Evolutionary conservation across 2,329 filamentous ascomycete genomes (phyloP).

Genomic region (Nigrospora oryzae): DNA sequence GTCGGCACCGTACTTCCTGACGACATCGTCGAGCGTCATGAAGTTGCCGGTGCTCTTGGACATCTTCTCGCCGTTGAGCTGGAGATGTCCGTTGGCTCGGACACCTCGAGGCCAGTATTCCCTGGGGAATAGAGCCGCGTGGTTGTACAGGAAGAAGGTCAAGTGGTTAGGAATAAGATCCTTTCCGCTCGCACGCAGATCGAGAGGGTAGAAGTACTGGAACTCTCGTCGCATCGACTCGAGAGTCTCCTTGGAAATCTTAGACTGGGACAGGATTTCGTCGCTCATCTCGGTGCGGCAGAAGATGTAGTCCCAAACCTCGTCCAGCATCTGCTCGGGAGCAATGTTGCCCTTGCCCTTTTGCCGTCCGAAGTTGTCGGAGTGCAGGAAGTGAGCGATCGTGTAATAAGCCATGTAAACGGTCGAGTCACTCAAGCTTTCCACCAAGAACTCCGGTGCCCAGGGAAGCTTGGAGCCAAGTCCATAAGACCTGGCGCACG

Average conservation of each 20-base stretch:
- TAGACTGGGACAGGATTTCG: slow-evolving; percentile 53
- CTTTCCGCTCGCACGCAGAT: slow-evolving; percentile 83
- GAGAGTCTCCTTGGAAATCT: slow-evolving; percentile 66
- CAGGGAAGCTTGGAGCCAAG: slow-evolving; percentile 91
- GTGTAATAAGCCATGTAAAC: slow-evolving; percentile 85
- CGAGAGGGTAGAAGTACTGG: slow-evolving; percentile 93
- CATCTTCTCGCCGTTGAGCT: slow-evolving; percentile 98
- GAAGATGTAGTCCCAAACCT: slow-evolving; percentile 96
- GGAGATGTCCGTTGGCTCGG: slow-evolving; percentile 84
- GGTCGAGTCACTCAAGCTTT: slow-evolving; percentile 85
- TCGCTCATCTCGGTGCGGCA: slow-evolving; percentile 63
- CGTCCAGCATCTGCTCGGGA: slow-evolving; percentile 83
- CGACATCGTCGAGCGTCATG: slow-evolving; percentile 77
- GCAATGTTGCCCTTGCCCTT: slow-evolving; percentile 61
- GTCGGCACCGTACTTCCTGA: slow-evolving; percentile 90
- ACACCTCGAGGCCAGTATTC: slow-evolving; percentile 85
- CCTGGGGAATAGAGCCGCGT: slow-evolving; percentile 78
- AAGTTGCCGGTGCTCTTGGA: slow-evolving; percentile 97
- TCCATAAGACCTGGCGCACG: slow-evolving; percentile 84
- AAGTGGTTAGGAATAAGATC: slow-evolving; percentile 90
- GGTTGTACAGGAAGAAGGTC: slow-evolving; percentile 92
- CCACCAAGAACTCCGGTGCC: slow-evolving; percentile 85
- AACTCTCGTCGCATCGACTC: slow-evolving; percentile 83
- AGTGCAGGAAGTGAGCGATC: slow-evolving; percentile 60
- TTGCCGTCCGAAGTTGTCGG: slow-evolving; percentile 74